Evolutionary conservation across 2,329 filamentous ascomycete species (phyloP), one percentile per base, ranked within the genome.

Genomic region (Sclerotinia spermophila): DNA sequence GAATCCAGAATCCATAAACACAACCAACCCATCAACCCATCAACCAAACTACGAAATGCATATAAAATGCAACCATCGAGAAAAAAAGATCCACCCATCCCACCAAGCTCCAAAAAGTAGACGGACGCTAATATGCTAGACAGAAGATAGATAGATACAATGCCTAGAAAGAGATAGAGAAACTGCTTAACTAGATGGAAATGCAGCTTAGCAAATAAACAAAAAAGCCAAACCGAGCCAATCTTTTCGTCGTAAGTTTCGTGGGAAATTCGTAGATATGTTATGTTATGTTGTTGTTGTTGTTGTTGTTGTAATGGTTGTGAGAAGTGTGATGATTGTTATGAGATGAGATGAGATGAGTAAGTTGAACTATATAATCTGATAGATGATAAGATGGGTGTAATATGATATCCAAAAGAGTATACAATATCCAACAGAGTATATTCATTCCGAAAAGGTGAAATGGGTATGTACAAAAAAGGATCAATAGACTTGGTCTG

Each of bases 241-340:
- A 38, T 64, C 7, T 64, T 64, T 64, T 35, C 48, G 60, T 64
- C 60, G 24, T 62, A 30, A 30, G 21, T 21, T 45, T 48, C 60
- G 30, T 64, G 24, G 7, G n/a, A 48, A 33, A 11, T 27, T 60
- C 24, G 42, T 48, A 19, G 6, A 21, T n/a, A 24, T 13, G 24
- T 51, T 13, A 30, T 30, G 45, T 48, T 24, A 48, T 48, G 48
- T 53, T 53, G 48, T 53, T 27, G 48, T 53, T n/a, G 48, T 48
- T 48, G 48, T 53, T 53, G 48, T 53, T 27, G 48, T 53, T n/a
- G 48, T 48, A 64, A 48, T 64, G 60, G 48, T 64, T 24, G 60
- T 64, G 17, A 64, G 44, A 48, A 64, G 44, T 38, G n/a, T 64
- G 60, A 48, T 33, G 35, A 38, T 48, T 42, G 60, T 64, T 13